phyloP scores from a whole-genome alignment of 208 protist genomes.

The Naegleria fowleri region DNA sequence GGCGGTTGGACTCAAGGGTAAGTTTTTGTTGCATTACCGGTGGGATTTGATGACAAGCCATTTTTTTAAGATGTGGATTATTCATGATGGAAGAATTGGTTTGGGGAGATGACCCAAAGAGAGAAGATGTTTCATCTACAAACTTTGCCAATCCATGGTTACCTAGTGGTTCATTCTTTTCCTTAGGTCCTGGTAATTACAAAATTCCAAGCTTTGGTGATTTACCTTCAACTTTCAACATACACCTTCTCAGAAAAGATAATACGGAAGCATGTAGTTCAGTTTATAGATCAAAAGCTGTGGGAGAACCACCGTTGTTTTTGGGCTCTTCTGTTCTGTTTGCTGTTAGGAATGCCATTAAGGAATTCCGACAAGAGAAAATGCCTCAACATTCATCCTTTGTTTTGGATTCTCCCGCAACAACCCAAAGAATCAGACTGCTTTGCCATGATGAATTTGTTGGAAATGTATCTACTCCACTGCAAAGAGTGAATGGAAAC shows the following conservation, averaged over 20 bases:
- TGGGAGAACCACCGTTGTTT: conserved; percentile 79
- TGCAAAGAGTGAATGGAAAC: too few species aligned
- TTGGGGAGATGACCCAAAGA: background rate
- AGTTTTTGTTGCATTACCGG: too few species aligned
- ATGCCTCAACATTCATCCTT: conserved; percentile 45
- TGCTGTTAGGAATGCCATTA: conserved; percentile 67
- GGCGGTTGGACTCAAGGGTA: conserved; percentile 64
- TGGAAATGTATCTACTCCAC: too few species aligned
- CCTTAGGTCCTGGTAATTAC: conserved; percentile 41
- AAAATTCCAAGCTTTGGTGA: conserved; percentile 64
- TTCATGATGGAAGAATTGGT: conserved; percentile 18
- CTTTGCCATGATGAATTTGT: conserved; percentile 49
- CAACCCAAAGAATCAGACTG: conserved; percentile 53
- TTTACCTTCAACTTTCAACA: conserved; percentile 64
- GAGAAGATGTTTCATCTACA: too few species aligned
- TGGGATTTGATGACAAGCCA: too few species aligned
- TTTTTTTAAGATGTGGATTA: too few species aligned
- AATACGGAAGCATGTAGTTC: conserved; percentile 53
- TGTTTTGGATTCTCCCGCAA: conserved; percentile 49
- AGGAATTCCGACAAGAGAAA: conserved; percentile 43
- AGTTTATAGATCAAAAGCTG: conserved; percentile 54
- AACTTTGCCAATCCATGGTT: background rate
- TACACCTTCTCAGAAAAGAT: conserved; percentile 52
- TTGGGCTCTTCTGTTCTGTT: conserved; percentile 60
- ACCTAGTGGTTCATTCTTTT: background rate